Percentiles rank a stretch among this genome's conserved stretches.
Evolutionary conservation across 345 rosid species (phyloP).

Genomic region (Pseudoturritis turrita): DNA sequence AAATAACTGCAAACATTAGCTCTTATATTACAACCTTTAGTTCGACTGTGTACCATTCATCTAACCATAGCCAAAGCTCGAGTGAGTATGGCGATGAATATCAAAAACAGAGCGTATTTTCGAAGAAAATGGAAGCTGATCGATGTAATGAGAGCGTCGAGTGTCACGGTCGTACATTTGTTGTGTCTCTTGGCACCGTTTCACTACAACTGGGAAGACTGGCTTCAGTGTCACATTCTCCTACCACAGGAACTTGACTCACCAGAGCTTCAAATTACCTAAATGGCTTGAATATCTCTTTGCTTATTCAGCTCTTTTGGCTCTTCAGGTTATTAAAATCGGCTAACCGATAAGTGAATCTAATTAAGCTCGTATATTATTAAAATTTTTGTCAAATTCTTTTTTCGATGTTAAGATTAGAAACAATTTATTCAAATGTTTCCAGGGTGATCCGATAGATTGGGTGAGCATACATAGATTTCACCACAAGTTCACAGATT

Average conservation of each 20-base stretch:
- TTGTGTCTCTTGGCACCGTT: conserved; percentile 25
- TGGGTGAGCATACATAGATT: conserved; percentile 38
- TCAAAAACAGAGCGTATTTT: background rate
- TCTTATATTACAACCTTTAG: too few species aligned
- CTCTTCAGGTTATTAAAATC: conserved; percentile 26
- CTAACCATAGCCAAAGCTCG: too few species aligned
- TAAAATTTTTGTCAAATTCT: background rate
- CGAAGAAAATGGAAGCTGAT: conserved; percentile 33
- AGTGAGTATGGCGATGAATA: too few species aligned
- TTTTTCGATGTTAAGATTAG: background rate
- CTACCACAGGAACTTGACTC: conserved; percentile 35
- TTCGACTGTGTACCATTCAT: too few species aligned
- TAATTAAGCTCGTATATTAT: background rate
- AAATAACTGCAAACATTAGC: too few species aligned
- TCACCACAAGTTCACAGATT: conserved; percentile 33
- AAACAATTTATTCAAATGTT: background rate
- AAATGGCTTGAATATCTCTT: conserved; percentile 38
- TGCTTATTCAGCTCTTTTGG: conserved; percentile 29
- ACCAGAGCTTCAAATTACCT: conserved; percentile 30
- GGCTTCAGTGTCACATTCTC: conserved; percentile 30
- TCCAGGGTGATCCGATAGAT: conserved; percentile 33
- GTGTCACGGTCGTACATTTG: conserved; percentile 22
- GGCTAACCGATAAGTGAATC: background rate
- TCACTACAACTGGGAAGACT: conserved; percentile 25
- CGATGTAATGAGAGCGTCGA: conserved; percentile 19